These are phyloP conservation scores for Chlorella sp. DNA, from an alignment of 139 green algal species.

Conservation along the genomic window DNA sequence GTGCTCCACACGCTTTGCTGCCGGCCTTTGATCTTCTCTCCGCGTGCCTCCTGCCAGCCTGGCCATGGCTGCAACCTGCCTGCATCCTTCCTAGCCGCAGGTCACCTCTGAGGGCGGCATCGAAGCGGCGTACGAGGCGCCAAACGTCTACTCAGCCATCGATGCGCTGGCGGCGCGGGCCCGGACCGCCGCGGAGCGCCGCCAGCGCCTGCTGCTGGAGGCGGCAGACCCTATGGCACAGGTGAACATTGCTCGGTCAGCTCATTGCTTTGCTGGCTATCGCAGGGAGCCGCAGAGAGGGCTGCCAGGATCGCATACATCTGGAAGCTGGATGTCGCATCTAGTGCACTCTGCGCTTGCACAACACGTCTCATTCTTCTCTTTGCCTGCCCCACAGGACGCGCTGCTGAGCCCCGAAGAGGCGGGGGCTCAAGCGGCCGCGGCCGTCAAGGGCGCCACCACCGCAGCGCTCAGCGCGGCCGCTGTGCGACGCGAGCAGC, in stretches of 20 bases:
- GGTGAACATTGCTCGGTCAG: too few species aligned
- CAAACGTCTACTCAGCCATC: constrained; percentile 70
- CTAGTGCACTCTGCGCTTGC: too few species aligned
- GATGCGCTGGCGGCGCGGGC: constrained; percentile 76
- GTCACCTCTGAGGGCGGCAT: constrained; percentile 58
- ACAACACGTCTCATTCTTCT: too few species aligned
- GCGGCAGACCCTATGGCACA: neutral
- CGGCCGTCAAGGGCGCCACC: constrained; percentile 37
- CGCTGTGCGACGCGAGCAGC: neutral
- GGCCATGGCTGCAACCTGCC: too few species aligned
- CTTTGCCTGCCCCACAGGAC: neutral
- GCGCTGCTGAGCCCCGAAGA: constrained; percentile 21
- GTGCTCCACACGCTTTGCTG: too few species aligned
- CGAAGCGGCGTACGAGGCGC: constrained; percentile 67
- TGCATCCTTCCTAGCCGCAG: too few species aligned
- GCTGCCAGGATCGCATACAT: too few species aligned
- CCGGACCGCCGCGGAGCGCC: constrained; percentile 55
- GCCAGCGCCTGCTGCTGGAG: constrained; percentile 50
- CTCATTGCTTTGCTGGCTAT: too few species aligned
- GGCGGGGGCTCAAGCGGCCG: constrained; percentile 38
- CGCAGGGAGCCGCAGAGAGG: too few species aligned
- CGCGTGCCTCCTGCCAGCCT: too few species aligned
- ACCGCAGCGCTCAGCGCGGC: constrained; percentile 19
- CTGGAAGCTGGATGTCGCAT: too few species aligned
- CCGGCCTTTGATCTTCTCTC: too few species aligned